Base-by-base conservation (phyloP, 371 early-diverging fungal species). In the Zopfochytrium polystomum region DNA sequence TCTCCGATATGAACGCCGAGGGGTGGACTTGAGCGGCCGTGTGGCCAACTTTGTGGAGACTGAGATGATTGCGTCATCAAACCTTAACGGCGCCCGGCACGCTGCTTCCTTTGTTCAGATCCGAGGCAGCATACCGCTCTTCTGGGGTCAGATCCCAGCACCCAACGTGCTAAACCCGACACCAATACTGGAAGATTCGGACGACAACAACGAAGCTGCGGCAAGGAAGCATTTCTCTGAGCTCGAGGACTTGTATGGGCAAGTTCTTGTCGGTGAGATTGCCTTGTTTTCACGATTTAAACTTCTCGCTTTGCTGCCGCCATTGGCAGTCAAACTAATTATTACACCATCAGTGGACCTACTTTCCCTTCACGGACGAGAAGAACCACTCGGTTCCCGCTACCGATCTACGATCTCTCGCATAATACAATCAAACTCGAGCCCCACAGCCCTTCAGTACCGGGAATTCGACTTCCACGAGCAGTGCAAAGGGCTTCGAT, bases 21-120 rank as follows among this genome's bases (percentile, higher is more conserved):
- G 99, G 45, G 83, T 92, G 20, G 94, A 99, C 75, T 85, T 75
- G 30, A 60, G 87, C 2, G 99, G 99, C 20, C 81, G 96, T 69
- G 94, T 92, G 3, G 87, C 98, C 45, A 99, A 99, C 73, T 96
- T 86, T 80, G 98, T 96, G 2, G 99, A 99, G 75, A 99, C 99
- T 0, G 99, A 98, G 71, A 96, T 98, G 76, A 72, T 96, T 48
- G 80, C 95, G 0, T 66, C 82, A 46, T 50, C 66, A 6, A 62
- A 67, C 1, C 33, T 52, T 9, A 49, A 77, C 38, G 71, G 78
- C 3, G 60, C 65, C 18, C 71, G 65, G 26, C 85, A 86, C 52
- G 71, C 77, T 31, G 82, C 79, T 1, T 84, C 85, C 2, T 85
- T 84, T 76, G 73, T 86, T 18, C 87, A 86, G 84, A 51, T 85